Evolutionary conservation across 352 stramenopile genomes (phyloP), one percentile per base, ranked within the genome.

Genomic region (Pythium folliculosum): DNA sequence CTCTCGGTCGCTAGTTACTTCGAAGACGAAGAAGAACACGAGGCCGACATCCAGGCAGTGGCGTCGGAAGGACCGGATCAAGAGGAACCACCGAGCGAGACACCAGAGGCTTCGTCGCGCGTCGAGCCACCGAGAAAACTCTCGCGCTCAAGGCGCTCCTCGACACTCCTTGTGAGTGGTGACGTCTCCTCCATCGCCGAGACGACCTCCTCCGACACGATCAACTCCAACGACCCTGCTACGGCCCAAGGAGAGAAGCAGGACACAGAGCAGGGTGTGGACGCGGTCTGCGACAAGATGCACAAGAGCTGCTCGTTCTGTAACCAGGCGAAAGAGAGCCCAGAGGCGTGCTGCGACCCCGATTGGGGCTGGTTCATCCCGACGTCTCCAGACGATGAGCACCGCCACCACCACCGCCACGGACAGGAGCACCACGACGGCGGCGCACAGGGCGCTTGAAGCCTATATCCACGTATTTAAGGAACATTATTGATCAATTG

Each of bases 311-410:
- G 71, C 50, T 75, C 64, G 17, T 73, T 75, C 44, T 59, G 61
- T 43, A 71, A 65, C 44, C 64, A 59, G 23, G 54, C 66, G 16
- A 56, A 38, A 17, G 23, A 65, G 14, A 52, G 23, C 1, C 43
- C 56, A 14, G 63, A 74, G 27, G 43, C 68, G 21, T 90, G 80
- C 63, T 82, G 76, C 27, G 78, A 88, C 44, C 73, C 77, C 0
- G 81, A 80, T 23, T 92, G 84, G 84, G 84, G 84, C 9, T 91
- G 81, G 81, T 92, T 89, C 59, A 80, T 86, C 19, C 76, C 76
- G 19, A 80, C 75, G 32, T 76, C 72, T 2, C 67, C 74, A 35
- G 71, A 66, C 2, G 55, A 69, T 44, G 64, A 56, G 10, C 51
- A 66, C 49, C 48, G 48, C 17, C 38, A 27, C n/a, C 50, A 55